These are phyloP conservation scores for Macrophomina pseudophaseolina DNA, from an alignment of 2,329 filamentous ascomycete genomes.

Conservation along the genomic window DNA sequence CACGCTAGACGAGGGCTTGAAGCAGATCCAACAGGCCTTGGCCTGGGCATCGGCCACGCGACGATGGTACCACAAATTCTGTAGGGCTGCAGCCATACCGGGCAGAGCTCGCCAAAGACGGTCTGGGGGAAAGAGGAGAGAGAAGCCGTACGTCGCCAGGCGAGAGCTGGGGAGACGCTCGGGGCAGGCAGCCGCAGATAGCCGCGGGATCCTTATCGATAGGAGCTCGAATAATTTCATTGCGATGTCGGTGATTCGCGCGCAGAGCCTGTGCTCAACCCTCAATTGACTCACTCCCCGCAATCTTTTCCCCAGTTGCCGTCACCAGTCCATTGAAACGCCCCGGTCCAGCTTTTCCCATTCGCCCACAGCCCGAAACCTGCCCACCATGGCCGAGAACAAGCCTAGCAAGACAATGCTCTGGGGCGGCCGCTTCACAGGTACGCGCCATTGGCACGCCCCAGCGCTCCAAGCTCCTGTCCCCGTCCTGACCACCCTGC, in stretches of 20 bases:
- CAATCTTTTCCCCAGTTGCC: not conserved
- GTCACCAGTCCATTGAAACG: not conserved
- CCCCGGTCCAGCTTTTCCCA: not conserved
- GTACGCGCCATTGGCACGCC: constrained; percentile 37
- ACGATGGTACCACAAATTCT: constrained; percentile 83
- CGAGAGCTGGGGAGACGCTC: not conserved
- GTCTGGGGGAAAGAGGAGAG: not conserved
- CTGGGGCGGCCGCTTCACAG: constrained; percentile 67
- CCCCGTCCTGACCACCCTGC: constrained; percentile 2
- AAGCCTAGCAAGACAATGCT: constrained; percentile 56
- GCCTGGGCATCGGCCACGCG: constrained; percentile 83
- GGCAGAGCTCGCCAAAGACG: not conserved
- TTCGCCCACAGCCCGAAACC: not conserved
- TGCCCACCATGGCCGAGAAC: constrained; percentile 21
- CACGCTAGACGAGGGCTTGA: constrained; percentile 84
- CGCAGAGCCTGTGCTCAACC: constrained; percentile 19
- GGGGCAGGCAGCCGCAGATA: not conserved
- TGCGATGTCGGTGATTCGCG: constrained; percentile 23
- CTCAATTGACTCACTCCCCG: constrained; percentile 9
- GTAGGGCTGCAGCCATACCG: constrained; percentile 47
- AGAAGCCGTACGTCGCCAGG: constrained; percentile 1
- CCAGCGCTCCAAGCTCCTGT: not conserved
- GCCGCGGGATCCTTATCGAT: constrained; percentile 11
- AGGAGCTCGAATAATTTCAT: not conserved
- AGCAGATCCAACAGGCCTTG: constrained; percentile 89